Conservation (phyloP, 805 yeast species). For the Candida methanosorbosa region DNA sequence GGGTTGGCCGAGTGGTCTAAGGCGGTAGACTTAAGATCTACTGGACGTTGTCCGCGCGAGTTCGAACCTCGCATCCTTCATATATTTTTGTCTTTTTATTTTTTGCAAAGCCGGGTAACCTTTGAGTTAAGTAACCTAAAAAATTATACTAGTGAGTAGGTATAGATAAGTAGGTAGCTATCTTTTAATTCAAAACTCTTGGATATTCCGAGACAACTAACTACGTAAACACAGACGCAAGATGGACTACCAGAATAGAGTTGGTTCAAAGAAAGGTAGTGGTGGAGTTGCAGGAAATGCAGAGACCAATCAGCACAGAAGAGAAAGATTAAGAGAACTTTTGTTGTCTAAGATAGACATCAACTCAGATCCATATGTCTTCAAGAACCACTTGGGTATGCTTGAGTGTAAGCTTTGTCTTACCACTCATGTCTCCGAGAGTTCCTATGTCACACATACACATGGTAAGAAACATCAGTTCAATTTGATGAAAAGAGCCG, state of each 20-base stretch:
- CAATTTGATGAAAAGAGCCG: slow-evolving; percentile 58
- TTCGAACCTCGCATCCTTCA: slow-evolving; percentile 31
- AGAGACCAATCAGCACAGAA: slow-evolving; percentile 60
- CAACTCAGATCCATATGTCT: slow-evolving; percentile 74
- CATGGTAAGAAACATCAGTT: slow-evolving; percentile 78
- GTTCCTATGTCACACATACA: slow-evolving; percentile 76
- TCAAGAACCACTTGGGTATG: slow-evolving; percentile 74
- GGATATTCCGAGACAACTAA: too few species aligned
- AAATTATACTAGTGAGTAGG: too few species aligned
- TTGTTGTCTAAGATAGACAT: slow-evolving; percentile 41
- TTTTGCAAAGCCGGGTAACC: neutral
- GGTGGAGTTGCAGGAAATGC: slow-evolving; percentile 81
- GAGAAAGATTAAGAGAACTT: slow-evolving; percentile 59
- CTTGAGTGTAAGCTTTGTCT: slow-evolving; percentile 79
- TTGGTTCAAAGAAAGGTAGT: slow-evolving; percentile 83
- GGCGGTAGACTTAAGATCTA: slow-evolving; percentile 30
- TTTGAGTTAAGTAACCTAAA: too few species aligned
- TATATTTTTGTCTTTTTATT: slow-evolving; percentile 10
- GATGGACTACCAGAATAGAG: slow-evolving; percentile 87
- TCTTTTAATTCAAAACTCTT: too few species aligned
- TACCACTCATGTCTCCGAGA: slow-evolving; percentile 73
- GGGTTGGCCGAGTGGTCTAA: slow-evolving; percentile 30
- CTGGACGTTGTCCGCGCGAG: slow-evolving; percentile 29
- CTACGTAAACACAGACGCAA: neutral
- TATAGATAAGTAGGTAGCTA: too few species aligned